Evolutionary conservation across 177 flowering plant species (phyloP), one percentile per base, ranked within the genome.

Genomic region (Vitis hybrid): DNA sequence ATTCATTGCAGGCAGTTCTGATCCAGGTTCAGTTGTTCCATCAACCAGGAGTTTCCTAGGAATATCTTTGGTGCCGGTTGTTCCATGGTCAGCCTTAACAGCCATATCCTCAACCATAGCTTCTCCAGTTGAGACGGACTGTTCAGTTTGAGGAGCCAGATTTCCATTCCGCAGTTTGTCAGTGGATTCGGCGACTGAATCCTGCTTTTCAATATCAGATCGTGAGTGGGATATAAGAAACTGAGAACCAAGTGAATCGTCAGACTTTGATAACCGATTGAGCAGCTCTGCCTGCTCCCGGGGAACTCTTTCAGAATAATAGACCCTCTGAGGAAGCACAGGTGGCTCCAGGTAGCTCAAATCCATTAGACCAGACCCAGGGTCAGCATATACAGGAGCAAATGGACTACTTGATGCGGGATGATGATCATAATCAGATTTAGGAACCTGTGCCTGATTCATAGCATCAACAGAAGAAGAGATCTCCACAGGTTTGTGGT

Each of bases 191-290:
- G 70, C 59, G 52, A 74, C 54, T 15, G 81, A 49, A 63, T 78
- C 87, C 66, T 80, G 78, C 34, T 81, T 83, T 54, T 68, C 70
- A 12, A 71, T 40, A 70, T 79, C 83, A 73, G 88, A 68, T 19
- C 56, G 85, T 52, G 86, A 64, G 15, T 88, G 85, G 59, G 88
- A 56, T 5, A 82, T 80, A 59, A 88, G 77, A 77, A 89, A 86
- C 71, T 87, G 97, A 70, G 97, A 80, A 72, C 82, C 87, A 74
- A 81, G 77, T 4, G 93, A 91, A 77, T 95, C 94, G 81, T 95
- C 97, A 55, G 99, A 95, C 65, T 95, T 95, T 60, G 99, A 88
- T 64, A 86, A 78, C 49, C 99, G 85, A 72, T 79, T 87, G 54
- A 75, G 81, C 60, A 80, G 69, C 71, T 87, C 98, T 56, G 73